Base-by-base conservation (phyloP, 768 basidiomycete species). In the Grammothele lineata region DNA sequence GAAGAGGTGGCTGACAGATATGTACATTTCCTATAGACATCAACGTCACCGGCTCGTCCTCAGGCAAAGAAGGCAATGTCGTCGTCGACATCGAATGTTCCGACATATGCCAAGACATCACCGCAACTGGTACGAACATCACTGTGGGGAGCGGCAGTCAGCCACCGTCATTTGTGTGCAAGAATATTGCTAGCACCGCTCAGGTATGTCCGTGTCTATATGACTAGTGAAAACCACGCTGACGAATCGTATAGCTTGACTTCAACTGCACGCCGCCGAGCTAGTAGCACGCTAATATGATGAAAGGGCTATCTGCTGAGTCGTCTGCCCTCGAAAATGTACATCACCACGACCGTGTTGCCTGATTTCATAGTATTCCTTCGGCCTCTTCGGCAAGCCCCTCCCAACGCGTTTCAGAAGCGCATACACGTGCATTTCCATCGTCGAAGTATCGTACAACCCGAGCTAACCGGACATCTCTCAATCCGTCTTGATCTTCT, bases 31-130 rank as follows among this genome's bases (percentile, higher is more conserved):
- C 40, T n/a, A n/a, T n/a, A 70, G 63, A 63, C 54, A 63, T 68
- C 47, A 69, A 73, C 49, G 59, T 75, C 35, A 64, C 63, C 1
- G 75, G 75, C 4, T 70, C 61, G 5, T 71, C 74, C 0, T 74
- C 73, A 12, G 75, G 73, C 1, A 47, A 57, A 0, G 51, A 61
- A 24, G 68, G 71, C 18, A 43, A 55, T 24, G 67, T 72, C 5
- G 72, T 75, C 42, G 73, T 65, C 30, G 63, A 68, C 24, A 50
- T 76, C 9, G 64, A 73, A 49, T 76, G 74, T 47, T 70, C 71
- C 3, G 53, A 61, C 2, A 57, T 62, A 25, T 72, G 70, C 51
- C 42, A 64, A 25, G 60, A 62, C 50, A 69, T 72, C 57, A 70
- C 71, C 8, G 68, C 71, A 5, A 59, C 53, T 1, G 64, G 64